These are phyloP conservation scores for Cenococcum geophilum DNA, from an alignment of 495 filamentous ascomycete genomes.

Conservation along the genomic window DNA sequence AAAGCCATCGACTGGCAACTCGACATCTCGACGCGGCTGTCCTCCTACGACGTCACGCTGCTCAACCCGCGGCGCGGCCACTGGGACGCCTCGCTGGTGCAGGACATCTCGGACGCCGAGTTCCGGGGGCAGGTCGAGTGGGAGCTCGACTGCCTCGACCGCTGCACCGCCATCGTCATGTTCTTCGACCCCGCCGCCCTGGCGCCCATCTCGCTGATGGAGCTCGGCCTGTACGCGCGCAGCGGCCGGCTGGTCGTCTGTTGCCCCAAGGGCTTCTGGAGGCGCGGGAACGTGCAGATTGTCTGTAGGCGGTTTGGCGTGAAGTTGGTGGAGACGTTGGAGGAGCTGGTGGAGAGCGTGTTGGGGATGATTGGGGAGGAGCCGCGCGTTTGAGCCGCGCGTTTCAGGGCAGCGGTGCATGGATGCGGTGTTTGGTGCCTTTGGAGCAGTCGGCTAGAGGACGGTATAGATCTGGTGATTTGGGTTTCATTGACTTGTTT, in stretches of 20 bases:
- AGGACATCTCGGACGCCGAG: slow-evolving; percentile 41
- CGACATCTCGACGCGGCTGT: slow-evolving; percentile 7
- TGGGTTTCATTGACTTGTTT: no score
- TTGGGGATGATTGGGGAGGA: slow-evolving; percentile 12
- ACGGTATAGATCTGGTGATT: no score
- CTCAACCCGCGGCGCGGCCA: slow-evolving; percentile 52
- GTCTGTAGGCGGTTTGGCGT: slow-evolving; percentile 46
- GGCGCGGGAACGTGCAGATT: slow-evolving; percentile 52
- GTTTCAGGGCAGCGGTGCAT: no score
- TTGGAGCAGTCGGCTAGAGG: no score
- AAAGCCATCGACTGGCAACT: slow-evolving; percentile 25
- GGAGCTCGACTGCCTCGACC: slow-evolving; percentile 53
- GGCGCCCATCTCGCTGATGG: slow-evolving; percentile 48
- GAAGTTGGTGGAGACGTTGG: slow-evolving; percentile 36
- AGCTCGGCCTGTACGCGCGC: slow-evolving; percentile 48
- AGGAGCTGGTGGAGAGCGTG: slow-evolving; percentile 27
- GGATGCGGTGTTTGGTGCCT: no score
- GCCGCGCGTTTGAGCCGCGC: no score
- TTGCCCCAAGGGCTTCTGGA: slow-evolving; percentile 49
- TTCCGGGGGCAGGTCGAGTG: slow-evolving; percentile 53
- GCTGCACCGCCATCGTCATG: slow-evolving; percentile 48
- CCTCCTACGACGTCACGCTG: slow-evolving; percentile 46
- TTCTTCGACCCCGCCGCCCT: slow-evolving; percentile 47
- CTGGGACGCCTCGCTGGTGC: slow-evolving; percentile 50
- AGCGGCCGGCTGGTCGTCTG: slow-evolving; percentile 47